A percentile compares a stretch with the other conserved stretches of the same genome.
Evolutionary conservation across 805 yeast species (phyloP).

Genomic region (Candida berthetii): DNA sequence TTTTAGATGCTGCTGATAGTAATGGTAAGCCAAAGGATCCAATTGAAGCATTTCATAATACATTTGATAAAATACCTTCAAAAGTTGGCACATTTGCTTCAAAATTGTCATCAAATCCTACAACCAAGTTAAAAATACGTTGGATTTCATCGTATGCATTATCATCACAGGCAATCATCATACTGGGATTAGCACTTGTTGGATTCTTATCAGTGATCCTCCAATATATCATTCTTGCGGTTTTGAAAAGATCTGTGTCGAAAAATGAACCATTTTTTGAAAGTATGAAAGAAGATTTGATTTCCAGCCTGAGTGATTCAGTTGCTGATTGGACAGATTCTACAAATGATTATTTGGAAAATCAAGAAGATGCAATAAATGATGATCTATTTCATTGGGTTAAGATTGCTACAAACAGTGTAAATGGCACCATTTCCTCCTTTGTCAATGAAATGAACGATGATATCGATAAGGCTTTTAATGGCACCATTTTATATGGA

Average conservation of each 20-base stretch:
- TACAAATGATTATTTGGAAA: slow-evolving; percentile 48
- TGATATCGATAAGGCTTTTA: slow-evolving; percentile 55
- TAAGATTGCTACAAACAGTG: slow-evolving; percentile 43
- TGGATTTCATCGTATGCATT: slow-evolving; percentile 39
- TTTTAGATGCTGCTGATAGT: slow-evolving; percentile 8
- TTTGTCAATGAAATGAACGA: slow-evolving; percentile 56
- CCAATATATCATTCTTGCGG: slow-evolving; percentile 43
- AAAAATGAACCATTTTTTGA: slow-evolving; percentile 9
- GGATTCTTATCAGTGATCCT: slow-evolving; percentile 50
- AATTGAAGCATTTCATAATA: slow-evolving; percentile 14
- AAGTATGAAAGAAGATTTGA: slow-evolving; percentile 6
- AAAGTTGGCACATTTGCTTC: slow-evolving; percentile 13
- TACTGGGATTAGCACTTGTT: slow-evolving; percentile 47
- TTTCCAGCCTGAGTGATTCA: slow-evolving; percentile 23
- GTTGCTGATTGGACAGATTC: slow-evolving; percentile 42
- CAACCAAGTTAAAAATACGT: slow-evolving; percentile 18
- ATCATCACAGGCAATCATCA: slow-evolving; percentile 42
- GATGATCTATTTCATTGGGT: slow-evolving; percentile 63
- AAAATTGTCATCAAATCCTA: not conserved
- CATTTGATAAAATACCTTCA: slow-evolving; percentile 15
- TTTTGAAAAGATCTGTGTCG: slow-evolving; percentile 14
- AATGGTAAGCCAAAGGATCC: slow-evolving; percentile 9
- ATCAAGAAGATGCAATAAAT: slow-evolving; percentile 50
- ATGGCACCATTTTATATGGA: slow-evolving; percentile 55
- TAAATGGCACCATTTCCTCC: slow-evolving; percentile 53